These are phyloP conservation scores for Karstenula rhodostoma DNA, from an alignment of 2,329 filamentous ascomycete genomes.

Conservation along the genomic window DNA sequence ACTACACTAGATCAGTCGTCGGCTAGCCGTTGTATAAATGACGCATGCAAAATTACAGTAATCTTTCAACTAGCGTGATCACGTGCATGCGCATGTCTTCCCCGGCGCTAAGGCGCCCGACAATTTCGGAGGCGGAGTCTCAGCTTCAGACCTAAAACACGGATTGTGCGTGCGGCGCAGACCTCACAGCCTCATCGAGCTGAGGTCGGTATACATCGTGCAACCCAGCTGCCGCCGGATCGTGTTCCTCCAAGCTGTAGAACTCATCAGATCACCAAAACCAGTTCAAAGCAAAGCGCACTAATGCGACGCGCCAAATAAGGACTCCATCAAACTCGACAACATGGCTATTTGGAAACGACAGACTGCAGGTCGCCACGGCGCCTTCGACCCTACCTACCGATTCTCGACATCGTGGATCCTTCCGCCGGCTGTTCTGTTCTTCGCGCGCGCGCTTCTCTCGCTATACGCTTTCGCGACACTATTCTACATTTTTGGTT, in stretches of 20 bases:
- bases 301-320: constrained; percentile 15
- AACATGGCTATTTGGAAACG: constrained; percentile 38
- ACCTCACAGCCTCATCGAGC: neutral
- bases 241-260: neutral
- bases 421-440: constrained; percentile 70
- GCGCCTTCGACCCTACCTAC: constrained; percentile 58
- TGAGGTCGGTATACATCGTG: constrained; percentile 6
- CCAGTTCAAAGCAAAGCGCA: neutral
- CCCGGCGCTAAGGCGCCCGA: constrained; percentile 9
- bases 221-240: neutral
- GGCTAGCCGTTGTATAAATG: neutral
- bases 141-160: constrained; percentile 13
- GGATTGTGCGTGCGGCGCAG: constrained; percentile 4
- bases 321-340: constrained; percentile 10
- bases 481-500: constrained; percentile 74
- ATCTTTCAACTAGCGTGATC: neutral
- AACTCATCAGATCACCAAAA: neutral
- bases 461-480: constrained; percentile 73
- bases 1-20: neutral
- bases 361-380: constrained; percentile 36
- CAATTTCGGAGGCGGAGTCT: constrained; percentile 14
- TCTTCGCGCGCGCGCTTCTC: constrained; percentile 61
- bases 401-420: constrained; percentile 85
- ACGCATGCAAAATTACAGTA: constrained; percentile 9
- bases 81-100: neutral